A percentile compares a stretch with the other conserved stretches of the same genome.
These are phyloP conservation scores for Collybia nuda DNA, from an alignment of 768 basidiomycete species.

Conservation along the genomic window DNA sequence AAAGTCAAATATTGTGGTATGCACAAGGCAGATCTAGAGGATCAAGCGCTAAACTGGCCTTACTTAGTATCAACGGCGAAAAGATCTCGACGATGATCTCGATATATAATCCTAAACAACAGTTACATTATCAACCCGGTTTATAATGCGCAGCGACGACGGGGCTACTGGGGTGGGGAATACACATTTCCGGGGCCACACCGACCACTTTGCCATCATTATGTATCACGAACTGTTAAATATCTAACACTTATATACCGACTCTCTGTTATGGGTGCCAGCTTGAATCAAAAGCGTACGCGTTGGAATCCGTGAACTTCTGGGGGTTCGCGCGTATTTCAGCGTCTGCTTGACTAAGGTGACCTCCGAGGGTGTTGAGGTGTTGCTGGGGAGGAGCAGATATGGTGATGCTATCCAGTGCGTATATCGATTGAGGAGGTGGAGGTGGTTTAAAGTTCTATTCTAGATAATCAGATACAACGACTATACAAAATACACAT, in stretches of 20 bases:
- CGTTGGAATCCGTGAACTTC: neutral
- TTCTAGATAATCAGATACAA: neutral
- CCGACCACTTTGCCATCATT: neutral
- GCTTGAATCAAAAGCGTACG: neutral
- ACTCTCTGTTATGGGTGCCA: neutral
- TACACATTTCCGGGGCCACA: neutral
- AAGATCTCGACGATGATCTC: constrained; percentile 66
- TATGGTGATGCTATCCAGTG: constrained; percentile 7
- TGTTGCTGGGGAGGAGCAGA: neutral
- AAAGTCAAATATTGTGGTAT: constrained; percentile 62
- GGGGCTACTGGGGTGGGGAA: neutral
- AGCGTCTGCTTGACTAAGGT: neutral
- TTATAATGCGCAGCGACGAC: neutral
- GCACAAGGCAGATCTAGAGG: constrained; percentile 11
- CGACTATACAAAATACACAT: neutral
- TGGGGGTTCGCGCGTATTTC: neutral
- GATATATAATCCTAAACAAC: constrained; percentile 37
- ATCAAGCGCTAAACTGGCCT: constrained; percentile 1
- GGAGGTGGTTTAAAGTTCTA: constrained; percentile 22
- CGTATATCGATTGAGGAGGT: neutral
- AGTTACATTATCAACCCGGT: neutral
- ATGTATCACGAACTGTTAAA: too few relatives aligned
- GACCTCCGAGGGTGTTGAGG: too few relatives aligned
- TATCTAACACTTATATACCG: neutral
- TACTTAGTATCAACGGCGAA: constrained; percentile 60